Percentiles rank a stretch among this genome's conserved stretches.
Evolutionary conservation across 352 stramenopile genomes (phyloP).

Genomic region (Pythium periplocum): DNA sequence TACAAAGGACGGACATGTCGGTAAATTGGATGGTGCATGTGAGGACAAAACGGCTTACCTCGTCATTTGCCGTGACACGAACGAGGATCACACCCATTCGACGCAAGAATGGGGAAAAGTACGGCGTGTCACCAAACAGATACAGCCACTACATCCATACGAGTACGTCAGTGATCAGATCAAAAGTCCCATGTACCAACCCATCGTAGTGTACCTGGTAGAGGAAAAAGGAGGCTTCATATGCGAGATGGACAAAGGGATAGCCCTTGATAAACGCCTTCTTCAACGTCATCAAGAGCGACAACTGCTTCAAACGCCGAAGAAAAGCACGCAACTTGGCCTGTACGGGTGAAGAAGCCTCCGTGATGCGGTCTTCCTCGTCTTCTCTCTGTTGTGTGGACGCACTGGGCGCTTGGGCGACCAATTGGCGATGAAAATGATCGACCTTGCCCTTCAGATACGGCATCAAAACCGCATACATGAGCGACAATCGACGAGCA

Average conservation of each 20-base stretch:
- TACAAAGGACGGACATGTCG: slow-evolving; percentile 1
- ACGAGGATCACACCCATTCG: slow-evolving; percentile 72
- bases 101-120: slow-evolving; percentile 76
- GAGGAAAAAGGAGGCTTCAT: slow-evolving; percentile 77
- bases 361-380: slow-evolving; percentile 2
- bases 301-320: slow-evolving; percentile 36
- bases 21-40: too few relatives aligned
- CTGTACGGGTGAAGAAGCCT: slow-evolving; percentile 1
- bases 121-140: slow-evolving; percentile 77
- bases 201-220: slow-evolving; percentile 41
- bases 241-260: slow-evolving; percentile 71
- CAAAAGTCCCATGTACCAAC: too few relatives aligned
- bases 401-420: slow-evolving; percentile 22
- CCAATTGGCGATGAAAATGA: slow-evolving; percentile 43
- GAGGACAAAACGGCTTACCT: slow-evolving; percentile 23
- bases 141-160: slow-evolving; percentile 58
- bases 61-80: slow-evolving; percentile 61
- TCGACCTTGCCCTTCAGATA: slow-evolving; percentile 81
- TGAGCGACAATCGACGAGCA: slow-evolving; percentile 44
- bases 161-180: neutral
- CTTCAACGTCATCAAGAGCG: slow-evolving; percentile 45
- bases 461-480: slow-evolving; percentile 64
- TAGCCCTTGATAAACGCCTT: slow-evolving; percentile 60
- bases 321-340: slow-evolving; percentile 30
- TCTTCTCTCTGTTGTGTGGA: neutral